phyloP scores from a whole-genome alignment of 1,284 basidiomycete species.

The Ceraceosorus guamensis region DNA sequence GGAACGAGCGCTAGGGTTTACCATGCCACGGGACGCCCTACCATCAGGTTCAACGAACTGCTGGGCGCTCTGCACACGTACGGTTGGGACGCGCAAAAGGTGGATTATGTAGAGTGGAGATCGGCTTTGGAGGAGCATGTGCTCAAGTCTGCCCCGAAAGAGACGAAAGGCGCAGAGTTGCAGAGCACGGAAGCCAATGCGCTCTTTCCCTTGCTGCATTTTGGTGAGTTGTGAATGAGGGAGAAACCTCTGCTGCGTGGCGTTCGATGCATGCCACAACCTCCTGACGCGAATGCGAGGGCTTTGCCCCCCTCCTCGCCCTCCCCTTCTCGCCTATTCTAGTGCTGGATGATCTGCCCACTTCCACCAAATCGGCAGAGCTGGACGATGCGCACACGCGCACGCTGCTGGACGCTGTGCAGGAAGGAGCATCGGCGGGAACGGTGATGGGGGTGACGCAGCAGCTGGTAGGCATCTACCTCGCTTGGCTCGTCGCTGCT shows the following conservation, averaged over 20 bases:
- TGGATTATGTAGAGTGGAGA: conserved; percentile 89
- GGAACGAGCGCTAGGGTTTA: conserved; percentile 61
- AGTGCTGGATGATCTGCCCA: conserved; percentile 87
- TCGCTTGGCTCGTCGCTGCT: conserved; percentile 87
- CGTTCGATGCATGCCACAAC: no score
- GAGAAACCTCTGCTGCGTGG: no score
- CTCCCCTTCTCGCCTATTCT: no score
- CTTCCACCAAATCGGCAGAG: conserved; percentile 87
- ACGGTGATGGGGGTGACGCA: conserved; percentile 65
- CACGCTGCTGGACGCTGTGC: conserved; percentile 57
- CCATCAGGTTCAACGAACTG: conserved; percentile 83
- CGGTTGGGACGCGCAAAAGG: conserved; percentile 70
- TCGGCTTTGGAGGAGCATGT: conserved; percentile 88
- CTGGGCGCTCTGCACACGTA: conserved; percentile 68
- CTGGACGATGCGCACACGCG: conserved; percentile 80
- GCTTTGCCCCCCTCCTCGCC: no score
- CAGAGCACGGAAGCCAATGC: conserved; percentile 79
- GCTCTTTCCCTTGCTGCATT: conserved; percentile 69
- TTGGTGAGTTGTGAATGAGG: neutral
- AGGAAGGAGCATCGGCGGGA: conserved; percentile 47
- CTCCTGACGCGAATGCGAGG: no score
- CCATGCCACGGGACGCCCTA: conserved; percentile 79
- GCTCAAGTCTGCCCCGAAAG: conserved; percentile 51
- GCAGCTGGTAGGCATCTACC: conserved; percentile 72
- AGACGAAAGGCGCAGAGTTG: conserved; percentile 33